These are phyloP conservation scores for Alternaria alternata DNA, from an alignment of 2,329 filamentous ascomycete genomes.

Conservation along the genomic window DNA sequence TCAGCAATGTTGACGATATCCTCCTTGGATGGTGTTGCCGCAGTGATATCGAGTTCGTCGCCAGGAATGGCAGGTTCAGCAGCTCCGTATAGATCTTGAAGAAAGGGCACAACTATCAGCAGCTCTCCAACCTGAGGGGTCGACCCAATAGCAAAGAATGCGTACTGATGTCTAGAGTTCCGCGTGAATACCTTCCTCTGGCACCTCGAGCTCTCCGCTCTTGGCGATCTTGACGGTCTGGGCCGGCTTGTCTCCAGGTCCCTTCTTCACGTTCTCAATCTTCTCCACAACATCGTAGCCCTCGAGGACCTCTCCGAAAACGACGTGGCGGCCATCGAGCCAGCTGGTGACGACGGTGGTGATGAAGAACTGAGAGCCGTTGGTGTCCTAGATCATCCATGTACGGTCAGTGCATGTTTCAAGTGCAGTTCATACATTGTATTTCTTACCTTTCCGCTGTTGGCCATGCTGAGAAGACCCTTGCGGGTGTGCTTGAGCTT, in stretches of 20 bases:
- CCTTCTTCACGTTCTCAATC: constrained; percentile 77
- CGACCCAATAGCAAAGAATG: constrained; percentile 21
- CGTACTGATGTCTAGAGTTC: constrained; percentile 72
- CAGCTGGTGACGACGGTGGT: constrained; percentile 82
- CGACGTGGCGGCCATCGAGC: constrained; percentile 85
- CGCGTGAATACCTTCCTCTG: constrained; percentile 90
- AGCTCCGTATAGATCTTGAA: constrained; percentile 56
- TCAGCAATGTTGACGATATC: constrained; percentile 38
- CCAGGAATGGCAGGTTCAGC: constrained; percentile 52
- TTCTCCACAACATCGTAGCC: constrained; percentile 81
- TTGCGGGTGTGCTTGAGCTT: constrained; percentile 91
- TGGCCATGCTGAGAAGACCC: constrained; percentile 77
- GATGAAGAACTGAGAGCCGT: constrained; percentile 83
- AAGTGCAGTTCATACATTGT: not conserved
- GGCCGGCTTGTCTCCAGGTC: constrained; percentile 71
- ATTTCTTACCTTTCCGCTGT: constrained; percentile 6
- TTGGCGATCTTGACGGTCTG: constrained; percentile 78
- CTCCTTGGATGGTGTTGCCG: constrained; percentile 29
- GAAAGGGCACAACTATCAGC: constrained; percentile 53
- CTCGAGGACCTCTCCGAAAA: constrained; percentile 88
- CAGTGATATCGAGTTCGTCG: constrained; percentile 54
- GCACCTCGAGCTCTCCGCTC: constrained; percentile 83
- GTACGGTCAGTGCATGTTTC: not conserved
- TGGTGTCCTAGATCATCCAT: constrained; percentile 63
- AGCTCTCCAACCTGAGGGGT: constrained; percentile 45